Percentiles rank a stretch among this genome's conserved stretches.
Conservation (phyloP, 495 filamentous ascomycete species). For the Talaromyces nanjingensis region DNA sequence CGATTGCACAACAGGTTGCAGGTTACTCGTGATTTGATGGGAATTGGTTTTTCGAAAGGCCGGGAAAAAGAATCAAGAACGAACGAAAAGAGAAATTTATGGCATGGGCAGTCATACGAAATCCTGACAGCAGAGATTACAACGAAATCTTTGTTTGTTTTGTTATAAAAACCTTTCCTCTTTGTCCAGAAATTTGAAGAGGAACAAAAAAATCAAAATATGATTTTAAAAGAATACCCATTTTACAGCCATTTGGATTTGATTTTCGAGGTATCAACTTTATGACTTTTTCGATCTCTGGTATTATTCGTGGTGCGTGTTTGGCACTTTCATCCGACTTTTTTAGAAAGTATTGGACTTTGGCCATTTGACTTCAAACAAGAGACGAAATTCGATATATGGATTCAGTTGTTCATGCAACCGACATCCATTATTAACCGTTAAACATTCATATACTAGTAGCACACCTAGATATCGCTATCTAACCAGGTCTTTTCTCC, state of each 20-base stretch:
- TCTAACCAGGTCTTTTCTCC: too few species aligned
- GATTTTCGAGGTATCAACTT: background rate
- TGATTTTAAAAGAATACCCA: conserved; percentile 1
- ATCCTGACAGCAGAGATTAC: background rate
- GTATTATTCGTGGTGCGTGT: too few species aligned
- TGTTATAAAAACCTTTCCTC: background rate
- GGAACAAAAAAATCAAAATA: conserved; percentile 7
- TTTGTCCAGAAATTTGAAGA: background rate
- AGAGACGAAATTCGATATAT: too few species aligned
- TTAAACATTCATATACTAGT: too few species aligned
- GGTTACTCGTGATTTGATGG: background rate
- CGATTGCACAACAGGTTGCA: background rate
- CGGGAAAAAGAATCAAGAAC: background rate
- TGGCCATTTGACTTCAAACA: too few species aligned
- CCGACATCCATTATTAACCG: too few species aligned
- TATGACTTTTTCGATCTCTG: background rate
- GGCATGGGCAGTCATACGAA: background rate
- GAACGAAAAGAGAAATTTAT: background rate
- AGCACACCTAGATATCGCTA: too few species aligned
- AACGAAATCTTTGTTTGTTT: background rate
- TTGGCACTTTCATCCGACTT: too few species aligned
- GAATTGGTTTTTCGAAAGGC: background rate
- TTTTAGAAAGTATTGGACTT: too few species aligned
- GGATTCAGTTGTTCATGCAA: too few species aligned
- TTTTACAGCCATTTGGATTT: background rate